Conservation (phyloP, 495 filamentous ascomycete species). For the Daldinia grandis region DNA sequence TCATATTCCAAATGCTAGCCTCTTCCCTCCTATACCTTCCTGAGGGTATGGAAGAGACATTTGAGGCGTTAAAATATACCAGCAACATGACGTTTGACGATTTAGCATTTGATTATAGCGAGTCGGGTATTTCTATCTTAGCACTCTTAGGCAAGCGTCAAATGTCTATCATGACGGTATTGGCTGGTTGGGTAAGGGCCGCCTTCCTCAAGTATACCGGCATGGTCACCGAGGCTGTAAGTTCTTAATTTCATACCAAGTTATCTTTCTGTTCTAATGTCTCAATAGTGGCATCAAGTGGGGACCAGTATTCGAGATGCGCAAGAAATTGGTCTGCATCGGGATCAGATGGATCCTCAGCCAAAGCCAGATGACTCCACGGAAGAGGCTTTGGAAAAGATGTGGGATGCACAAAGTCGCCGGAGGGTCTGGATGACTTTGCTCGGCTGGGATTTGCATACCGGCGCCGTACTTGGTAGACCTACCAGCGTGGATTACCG, state of each 20-base stretch:
- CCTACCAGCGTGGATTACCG: constrained; percentile 62
- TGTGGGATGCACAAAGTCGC: constrained; percentile 63
- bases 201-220: constrained; percentile 59
- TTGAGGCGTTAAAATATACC: constrained; percentile 64
- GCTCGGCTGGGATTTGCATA: constrained; percentile 66
- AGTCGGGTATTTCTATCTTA: constrained; percentile 61
- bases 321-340: constrained; percentile 69
- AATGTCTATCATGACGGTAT: constrained; percentile 62
- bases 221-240: constrained; percentile 59
- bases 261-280: constrained; percentile 33
- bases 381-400: constrained; percentile 57
- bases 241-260: constrained; percentile 4
- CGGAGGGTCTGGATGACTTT: constrained; percentile 66
- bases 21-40: constrained; percentile 63
- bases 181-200: constrained; percentile 63
- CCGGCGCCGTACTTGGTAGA: constrained; percentile 65
- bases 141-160: constrained; percentile 63
- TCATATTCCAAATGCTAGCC: constrained; percentile 66
- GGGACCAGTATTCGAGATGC: constrained; percentile 66
- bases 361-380: constrained; percentile 48
- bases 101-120: constrained; percentile 66
- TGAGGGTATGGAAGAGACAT: constrained; percentile 53
- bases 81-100: constrained; percentile 67
- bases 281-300: constrained; percentile 64
- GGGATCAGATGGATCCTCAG: constrained; percentile 54